phyloP scores from a whole-genome alignment of 257 asterid species.

The Scutellaria galericulata region DNA sequence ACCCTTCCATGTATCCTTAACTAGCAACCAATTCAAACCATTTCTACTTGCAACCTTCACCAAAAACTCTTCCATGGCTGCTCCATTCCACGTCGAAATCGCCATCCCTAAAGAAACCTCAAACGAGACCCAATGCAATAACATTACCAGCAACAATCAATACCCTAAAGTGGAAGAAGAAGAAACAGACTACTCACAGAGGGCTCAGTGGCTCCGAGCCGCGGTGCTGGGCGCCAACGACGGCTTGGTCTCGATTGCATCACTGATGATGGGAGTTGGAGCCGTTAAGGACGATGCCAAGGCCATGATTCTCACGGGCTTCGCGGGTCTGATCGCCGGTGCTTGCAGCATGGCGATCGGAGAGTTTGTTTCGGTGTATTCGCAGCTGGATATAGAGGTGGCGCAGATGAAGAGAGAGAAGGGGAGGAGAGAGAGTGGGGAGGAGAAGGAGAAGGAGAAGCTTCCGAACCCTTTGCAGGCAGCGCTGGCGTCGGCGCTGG shows the following conservation, averaged over 20 bases:
- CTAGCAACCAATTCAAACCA: conserved; percentile 12
- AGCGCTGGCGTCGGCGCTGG: conserved; percentile 65
- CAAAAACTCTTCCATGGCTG: conserved; percentile 47
- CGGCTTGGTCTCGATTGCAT: conserved; percentile 68
- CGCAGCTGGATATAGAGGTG: conserved; percentile 68
- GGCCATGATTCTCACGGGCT: conserved; percentile 65
- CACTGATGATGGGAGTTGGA: conserved; percentile 78
- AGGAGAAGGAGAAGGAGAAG: conserved; percentile 40
- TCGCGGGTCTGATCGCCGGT: conserved; percentile 71
- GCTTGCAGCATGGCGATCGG: conserved; percentile 91
- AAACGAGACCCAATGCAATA: too few species aligned
- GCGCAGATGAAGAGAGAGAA: conserved; percentile 63
- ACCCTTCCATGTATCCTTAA: conserved; percentile 10
- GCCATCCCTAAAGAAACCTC: conserved; percentile 34
- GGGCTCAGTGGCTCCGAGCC: conserved; percentile 84
- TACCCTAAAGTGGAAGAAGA: conserved; percentile 37
- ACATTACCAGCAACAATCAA: not conserved
- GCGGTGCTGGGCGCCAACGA: conserved; percentile 76
- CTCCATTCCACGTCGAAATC: conserved; percentile 47
- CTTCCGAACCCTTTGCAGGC: conserved; percentile 72
- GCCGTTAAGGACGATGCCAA: conserved; percentile 55
- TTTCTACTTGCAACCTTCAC: conserved; percentile 4
- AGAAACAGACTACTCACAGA: conserved; percentile 55
- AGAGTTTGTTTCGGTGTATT: conserved; percentile 68
- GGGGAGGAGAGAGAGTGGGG: not conserved